These are phyloP conservation scores for Globisporangium uncinulatum DNA, from an alignment of 352 stramenopile species.

Conservation along the genomic window DNA sequence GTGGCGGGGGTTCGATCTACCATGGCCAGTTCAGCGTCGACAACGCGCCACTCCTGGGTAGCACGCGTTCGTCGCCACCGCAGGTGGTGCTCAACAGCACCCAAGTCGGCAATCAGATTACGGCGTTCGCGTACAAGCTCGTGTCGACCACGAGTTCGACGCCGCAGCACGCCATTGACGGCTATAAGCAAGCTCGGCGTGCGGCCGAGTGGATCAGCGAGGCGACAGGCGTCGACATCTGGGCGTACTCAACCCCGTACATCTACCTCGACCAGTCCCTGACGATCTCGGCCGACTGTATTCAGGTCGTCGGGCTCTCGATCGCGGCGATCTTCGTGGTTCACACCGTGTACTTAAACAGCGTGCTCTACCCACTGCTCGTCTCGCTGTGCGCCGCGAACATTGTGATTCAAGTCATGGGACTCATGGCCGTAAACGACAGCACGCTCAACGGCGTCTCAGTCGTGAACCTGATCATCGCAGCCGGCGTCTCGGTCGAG, in stretches of 20 bases:
- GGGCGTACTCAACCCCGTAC: slow-evolving; percentile 58
- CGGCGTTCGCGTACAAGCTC: slow-evolving; percentile 69
- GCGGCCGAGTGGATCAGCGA: slow-evolving; percentile 65
- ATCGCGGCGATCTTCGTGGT: slow-evolving; percentile 43
- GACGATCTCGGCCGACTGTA: slow-evolving; percentile 45
- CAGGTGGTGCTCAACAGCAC: slow-evolving; percentile 44
- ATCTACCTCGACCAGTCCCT: slow-evolving; percentile 71
- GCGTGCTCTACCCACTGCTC: slow-evolving; percentile 38
- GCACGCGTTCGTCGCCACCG: slow-evolving; percentile 15
- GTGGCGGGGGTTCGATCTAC: slow-evolving; percentile 57
- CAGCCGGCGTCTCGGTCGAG: slow-evolving; percentile 66
- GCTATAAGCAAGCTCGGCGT: slow-evolving; percentile 49
- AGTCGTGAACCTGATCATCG: slow-evolving; percentile 76
- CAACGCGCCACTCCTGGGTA: slow-evolving; percentile 35
- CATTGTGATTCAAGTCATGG: slow-evolving; percentile 56
- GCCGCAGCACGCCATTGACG: slow-evolving; percentile 31
- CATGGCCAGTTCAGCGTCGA: slow-evolving; percentile 66
- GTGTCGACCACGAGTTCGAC: slow-evolving; percentile 34
- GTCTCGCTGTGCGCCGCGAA: slow-evolving; percentile 35
- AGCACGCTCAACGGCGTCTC: slow-evolving; percentile 80
- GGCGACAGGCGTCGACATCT: slow-evolving; percentile 57
- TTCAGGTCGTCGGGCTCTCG: slow-evolving; percentile 38
- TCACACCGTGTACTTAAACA: slow-evolving; percentile 42
- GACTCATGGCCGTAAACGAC: slow-evolving; percentile 49
- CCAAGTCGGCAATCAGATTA: slow-evolving; percentile 39